These are phyloP conservation scores for Fusarium nodosum DNA, from an alignment of 2,329 filamentous ascomycete species.

Conservation along the genomic window DNA sequence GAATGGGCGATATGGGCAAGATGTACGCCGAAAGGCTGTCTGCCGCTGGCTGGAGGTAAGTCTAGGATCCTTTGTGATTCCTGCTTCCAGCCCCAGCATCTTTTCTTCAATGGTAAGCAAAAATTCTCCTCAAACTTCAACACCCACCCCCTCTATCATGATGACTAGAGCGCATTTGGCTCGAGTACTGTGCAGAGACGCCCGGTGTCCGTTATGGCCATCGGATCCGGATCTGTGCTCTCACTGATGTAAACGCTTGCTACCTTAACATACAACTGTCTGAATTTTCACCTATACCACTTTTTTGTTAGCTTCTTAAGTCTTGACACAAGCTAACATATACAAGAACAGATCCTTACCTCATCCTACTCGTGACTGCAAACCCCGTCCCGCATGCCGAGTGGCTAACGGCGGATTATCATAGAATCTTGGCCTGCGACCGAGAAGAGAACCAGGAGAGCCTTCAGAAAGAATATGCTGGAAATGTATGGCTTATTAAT, in stretches of 20 bases:
- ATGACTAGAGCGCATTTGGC: conserved; percentile 99
- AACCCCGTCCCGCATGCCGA: conserved; percentile 40
- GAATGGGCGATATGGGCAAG: conserved; percentile 99
- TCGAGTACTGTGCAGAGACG: conserved; percentile 87
- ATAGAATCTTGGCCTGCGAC: conserved; percentile 94
- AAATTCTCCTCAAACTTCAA: conserved; percentile 20
- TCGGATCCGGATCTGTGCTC: conserved; percentile 70
- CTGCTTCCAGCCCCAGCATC: conserved; percentile 32
- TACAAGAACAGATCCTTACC: conserved; percentile 38
- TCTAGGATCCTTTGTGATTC: conserved; percentile 39
- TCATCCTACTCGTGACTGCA: conserved; percentile 14
- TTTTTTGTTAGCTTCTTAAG: conserved; percentile 27
- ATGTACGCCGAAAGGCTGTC: conserved; percentile 95
- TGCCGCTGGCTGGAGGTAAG: conserved; percentile 94
- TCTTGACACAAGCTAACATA: conserved; percentile 43
- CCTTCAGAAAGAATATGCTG: conserved; percentile 83
- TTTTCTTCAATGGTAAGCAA: conserved; percentile 44
- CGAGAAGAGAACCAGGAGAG: conserved; percentile 87
- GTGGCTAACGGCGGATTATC: conserved; percentile 51
- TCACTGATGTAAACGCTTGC: conserved; percentile 99
- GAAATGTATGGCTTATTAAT: conserved; percentile 75
- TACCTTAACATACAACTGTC: conserved; percentile 87
- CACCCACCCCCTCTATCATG: conserved; percentile 65
- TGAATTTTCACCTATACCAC: conserved; percentile 66
- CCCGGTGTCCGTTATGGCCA: conserved; percentile 82